Conservation (phyloP, 1,284 basidiomycete genomes). For the Leccinum griseonigrum region DNA sequence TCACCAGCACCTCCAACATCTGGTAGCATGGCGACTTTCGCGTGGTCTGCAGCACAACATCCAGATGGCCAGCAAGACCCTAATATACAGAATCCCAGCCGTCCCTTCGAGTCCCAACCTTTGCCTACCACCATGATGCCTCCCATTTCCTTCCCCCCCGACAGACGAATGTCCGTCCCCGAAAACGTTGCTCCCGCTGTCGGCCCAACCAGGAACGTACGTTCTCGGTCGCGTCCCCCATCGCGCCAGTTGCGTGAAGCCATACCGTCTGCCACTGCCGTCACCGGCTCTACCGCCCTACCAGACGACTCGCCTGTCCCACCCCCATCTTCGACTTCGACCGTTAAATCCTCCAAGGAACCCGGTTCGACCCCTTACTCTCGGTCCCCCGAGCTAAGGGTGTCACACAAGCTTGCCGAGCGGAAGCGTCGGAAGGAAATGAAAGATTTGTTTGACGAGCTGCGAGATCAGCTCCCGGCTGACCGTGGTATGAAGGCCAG, state of each 20-base stretch:
- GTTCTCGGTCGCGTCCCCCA: constrained; percentile 69
- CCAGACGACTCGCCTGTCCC: constrained; percentile 40
- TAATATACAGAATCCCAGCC: constrained; percentile 38
- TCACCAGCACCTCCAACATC: constrained; percentile 55
- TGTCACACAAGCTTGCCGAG: constrained; percentile 94
- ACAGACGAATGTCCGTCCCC: constrained; percentile 74
- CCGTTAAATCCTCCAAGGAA: constrained; percentile 40
- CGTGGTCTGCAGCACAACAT: constrained; percentile 63
- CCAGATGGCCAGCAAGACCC: constrained; percentile 40
- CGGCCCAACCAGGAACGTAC: constrained; percentile 51
- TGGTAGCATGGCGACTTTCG: constrained; percentile 62
- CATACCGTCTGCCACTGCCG: constrained; percentile 37
- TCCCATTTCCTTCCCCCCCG: constrained; percentile 53
- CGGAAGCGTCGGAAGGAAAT: constrained; percentile 94
- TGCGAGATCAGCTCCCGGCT: constrained; percentile 86
- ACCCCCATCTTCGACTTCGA: constrained; percentile 32
- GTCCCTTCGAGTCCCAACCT: constrained; percentile 38
- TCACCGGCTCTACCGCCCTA: constrained; percentile 33
- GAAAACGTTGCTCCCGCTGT: constrained; percentile 47
- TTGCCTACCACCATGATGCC: constrained; percentile 49
- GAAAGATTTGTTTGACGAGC: constrained; percentile 95
- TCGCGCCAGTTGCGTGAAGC: constrained; percentile 55
- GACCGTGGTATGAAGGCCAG: constrained; percentile 92
- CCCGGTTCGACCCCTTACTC: constrained; percentile 79
- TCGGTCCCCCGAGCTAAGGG: constrained; percentile 87